A percentile compares a stretch with the other conserved stretches of the same genome.
phyloP scores from a whole-genome alignment of 2,329 filamentous ascomycete species.

The Escovopsis sp. region DNA sequence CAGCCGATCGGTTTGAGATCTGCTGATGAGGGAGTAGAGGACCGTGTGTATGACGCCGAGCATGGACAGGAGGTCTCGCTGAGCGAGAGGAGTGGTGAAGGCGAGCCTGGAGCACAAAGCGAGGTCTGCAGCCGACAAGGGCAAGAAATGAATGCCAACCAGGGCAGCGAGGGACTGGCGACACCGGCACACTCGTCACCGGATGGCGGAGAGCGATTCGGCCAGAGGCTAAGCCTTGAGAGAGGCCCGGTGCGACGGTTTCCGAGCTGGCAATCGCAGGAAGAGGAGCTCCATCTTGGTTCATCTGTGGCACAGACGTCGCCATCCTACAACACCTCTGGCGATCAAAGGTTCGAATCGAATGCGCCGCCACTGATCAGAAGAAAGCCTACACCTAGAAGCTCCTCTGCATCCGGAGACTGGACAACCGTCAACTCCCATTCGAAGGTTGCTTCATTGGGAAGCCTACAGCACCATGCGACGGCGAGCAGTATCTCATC shows the following conservation, averaged over 20 bases:
- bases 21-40: too few species aligned
- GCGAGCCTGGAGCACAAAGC: too few species aligned
- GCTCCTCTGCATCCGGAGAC: background rate
- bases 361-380: background rate
- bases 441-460: background rate
- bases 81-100: too few species aligned
- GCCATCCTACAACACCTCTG: too few species aligned
- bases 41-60: too few species aligned
- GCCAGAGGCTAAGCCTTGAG: background rate
- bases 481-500: too few species aligned
- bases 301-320: background rate
- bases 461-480: too few species aligned
- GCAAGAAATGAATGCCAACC: too few species aligned
- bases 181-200: background rate
- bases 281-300: background rate
- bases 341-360: background rate
- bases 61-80: too few species aligned
- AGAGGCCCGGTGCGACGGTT: background rate
- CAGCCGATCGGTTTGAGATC: too few species aligned
- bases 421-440: background rate
- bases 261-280: background rate
- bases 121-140: too few species aligned
- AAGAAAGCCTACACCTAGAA: background rate
- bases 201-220: background rate
- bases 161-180: too few species aligned